These are phyloP conservation scores for Ceratobasidium sp. DNA, from an alignment of 1,284 basidiomycete genomes.

Conservation along the genomic window DNA sequence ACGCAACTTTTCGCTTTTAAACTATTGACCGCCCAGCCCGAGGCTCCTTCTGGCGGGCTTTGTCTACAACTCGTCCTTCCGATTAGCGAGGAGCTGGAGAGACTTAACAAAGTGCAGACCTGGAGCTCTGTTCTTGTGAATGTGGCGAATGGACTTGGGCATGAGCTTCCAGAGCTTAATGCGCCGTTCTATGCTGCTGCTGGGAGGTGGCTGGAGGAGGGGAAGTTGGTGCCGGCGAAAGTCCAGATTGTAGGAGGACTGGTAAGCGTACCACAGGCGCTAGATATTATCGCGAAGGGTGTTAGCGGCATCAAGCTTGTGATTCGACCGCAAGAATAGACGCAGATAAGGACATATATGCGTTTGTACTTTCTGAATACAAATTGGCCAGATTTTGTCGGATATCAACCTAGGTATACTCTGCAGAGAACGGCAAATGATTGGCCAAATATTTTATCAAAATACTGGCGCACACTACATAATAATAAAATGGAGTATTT, in stretches of 20 bases:
- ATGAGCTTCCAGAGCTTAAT: constrained; percentile 12
- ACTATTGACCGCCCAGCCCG: constrained; percentile 2
- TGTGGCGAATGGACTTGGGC: not conserved
- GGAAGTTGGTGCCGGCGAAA: constrained; percentile 11
- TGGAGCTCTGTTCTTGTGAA: not conserved
- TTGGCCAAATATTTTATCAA: no score
- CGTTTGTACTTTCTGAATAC: no score
- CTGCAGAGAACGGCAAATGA: no score
- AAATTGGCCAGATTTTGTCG: not conserved
- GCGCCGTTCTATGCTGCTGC: constrained; percentile 7
- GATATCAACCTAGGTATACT: not conserved
- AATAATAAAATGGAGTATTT: not conserved
- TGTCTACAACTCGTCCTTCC: constrained; percentile 3
- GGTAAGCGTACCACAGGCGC: constrained; percentile 30
- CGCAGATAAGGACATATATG: no score
- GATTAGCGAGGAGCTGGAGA: not conserved
- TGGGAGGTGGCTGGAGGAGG: constrained; percentile 13
- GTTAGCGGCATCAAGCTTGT: constrained; percentile 47
- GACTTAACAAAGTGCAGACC: not conserved
- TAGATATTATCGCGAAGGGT: constrained; percentile 30
- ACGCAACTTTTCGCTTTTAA: constrained; percentile 28
- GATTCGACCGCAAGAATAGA: constrained; percentile 34
- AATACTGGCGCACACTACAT: no score
- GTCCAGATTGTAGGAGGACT: constrained; percentile 31
- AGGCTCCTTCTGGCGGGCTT: not conserved